Conservation (phyloP, 73 alveolate genomes). For the Effrenium voratum region DNA sequence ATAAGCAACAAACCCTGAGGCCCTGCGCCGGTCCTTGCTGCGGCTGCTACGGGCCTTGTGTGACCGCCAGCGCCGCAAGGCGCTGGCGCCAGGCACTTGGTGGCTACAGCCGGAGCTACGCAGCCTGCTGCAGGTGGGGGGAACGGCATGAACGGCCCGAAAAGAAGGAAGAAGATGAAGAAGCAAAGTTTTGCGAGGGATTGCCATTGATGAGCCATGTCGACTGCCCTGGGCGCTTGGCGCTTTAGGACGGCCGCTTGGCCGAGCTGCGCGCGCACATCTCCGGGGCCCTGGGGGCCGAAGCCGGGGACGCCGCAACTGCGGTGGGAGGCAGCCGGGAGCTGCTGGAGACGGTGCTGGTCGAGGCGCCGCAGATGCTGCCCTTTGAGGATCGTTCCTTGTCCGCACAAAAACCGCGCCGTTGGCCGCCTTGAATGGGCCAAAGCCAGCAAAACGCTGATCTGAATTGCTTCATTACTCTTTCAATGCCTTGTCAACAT, state of each 20-base stretch:
- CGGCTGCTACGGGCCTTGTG: conserved; percentile 26
- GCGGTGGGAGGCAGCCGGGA: conserved; percentile 22
- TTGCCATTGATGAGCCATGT: too few relatives aligned
- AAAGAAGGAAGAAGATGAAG: neutral
- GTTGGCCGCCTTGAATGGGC: too few relatives aligned
- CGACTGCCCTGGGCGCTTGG: too few relatives aligned
- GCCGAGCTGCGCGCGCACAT: conserved; percentile 64
- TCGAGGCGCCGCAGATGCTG: conserved; percentile 85
- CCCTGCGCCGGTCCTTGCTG: conserved; percentile 33
- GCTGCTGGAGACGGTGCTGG: conserved; percentile 58
- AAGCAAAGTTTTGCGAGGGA: too few relatives aligned
- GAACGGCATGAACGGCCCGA: neutral
- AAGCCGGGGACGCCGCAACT: neutral
- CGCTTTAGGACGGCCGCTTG: conserved; percentile 57
- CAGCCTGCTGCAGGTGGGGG: conserved; percentile 29
- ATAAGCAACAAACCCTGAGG: too few relatives aligned
- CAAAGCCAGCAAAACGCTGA: too few relatives aligned
- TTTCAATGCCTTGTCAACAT: too few relatives aligned
- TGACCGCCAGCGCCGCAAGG: conserved; percentile 65
- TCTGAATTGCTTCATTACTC: too few relatives aligned
- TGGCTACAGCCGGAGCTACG: conserved; percentile 60
- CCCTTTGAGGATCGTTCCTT: conserved; percentile 82
- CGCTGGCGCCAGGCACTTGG: conserved; percentile 64
- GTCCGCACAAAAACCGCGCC: too few relatives aligned
- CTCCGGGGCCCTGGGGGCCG: conserved; percentile 61